Conservation (phyloP, 306 rosid species). For the Acacia confusa region DNA sequence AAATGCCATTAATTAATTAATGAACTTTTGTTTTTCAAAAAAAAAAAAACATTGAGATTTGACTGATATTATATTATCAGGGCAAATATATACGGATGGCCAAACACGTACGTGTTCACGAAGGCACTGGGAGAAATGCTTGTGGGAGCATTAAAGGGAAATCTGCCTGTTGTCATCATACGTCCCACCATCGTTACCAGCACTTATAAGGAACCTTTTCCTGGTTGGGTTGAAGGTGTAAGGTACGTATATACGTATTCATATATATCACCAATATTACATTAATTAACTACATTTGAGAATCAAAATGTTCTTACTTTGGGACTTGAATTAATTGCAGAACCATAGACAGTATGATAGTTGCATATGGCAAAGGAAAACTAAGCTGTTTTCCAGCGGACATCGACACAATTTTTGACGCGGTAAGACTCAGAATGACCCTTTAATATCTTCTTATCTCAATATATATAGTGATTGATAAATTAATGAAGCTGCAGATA, state of each 20-base stretch:
- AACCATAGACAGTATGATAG: slow-evolving; percentile 51
- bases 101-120: slow-evolving; percentile 67
- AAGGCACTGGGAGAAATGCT: slow-evolving; percentile 75
- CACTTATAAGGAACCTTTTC: slow-evolving; percentile 65
- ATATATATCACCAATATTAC: background rate
- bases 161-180: slow-evolving; percentile 42
- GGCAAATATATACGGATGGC: slow-evolving; percentile 62
- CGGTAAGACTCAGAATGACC: slow-evolving; percentile 33
- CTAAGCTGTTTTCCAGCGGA: slow-evolving; percentile 43
- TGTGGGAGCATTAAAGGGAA: slow-evolving; percentile 31
- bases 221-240: slow-evolving; percentile 72
- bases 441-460: background rate
- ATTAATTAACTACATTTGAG: no score
- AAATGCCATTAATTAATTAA: no score
- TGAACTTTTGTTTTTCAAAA: no score
- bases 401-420: slow-evolving; percentile 31
- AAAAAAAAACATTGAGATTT: no score
- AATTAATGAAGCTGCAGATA: slow-evolving; percentile 32
- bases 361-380: slow-evolving; percentile 61
- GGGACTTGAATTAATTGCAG: slow-evolving; percentile 30
- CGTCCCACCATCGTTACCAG: slow-evolving; percentile 66
- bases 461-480: background rate
- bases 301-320: background rate
- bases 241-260: slow-evolving; percentile 50
- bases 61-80: slow-evolving; percentile 16